Conservation (phyloP, 148 eudicot genomes). For the Fagopyrum esculentum region DNA sequence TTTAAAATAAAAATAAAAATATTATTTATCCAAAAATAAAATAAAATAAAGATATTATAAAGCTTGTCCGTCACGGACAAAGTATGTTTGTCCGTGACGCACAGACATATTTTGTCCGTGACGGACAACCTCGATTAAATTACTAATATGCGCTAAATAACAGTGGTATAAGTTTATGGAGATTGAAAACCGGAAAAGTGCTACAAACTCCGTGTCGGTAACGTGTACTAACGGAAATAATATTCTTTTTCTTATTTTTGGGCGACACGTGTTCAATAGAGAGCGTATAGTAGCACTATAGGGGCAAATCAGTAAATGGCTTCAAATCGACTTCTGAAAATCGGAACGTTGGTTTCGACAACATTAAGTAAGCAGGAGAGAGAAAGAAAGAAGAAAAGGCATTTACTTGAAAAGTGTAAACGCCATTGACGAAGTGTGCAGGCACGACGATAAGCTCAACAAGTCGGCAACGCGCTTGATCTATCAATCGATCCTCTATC, state of each 20-base stretch:
- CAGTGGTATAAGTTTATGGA: no score
- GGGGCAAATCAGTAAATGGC: not conserved
- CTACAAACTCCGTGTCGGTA: not conserved
- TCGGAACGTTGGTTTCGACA: not conserved
- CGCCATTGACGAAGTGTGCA: conserved; percentile 1
- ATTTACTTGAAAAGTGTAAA: not conserved
- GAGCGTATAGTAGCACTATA: not conserved
- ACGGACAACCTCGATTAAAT: no score
- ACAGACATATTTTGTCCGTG: no score
- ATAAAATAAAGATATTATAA: no score
- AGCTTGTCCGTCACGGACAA: no score
- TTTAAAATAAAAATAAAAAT: no score
- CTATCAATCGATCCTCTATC: not conserved
- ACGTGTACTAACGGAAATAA: not conserved
- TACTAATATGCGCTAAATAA: no score
- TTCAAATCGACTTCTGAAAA: not conserved
- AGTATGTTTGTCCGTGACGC: no score
- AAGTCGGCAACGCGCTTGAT: conserved; percentile 7
- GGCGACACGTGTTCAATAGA: not conserved
- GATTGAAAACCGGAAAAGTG: no score
- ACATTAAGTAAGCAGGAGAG: not conserved
- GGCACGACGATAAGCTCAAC: conserved; percentile 12
- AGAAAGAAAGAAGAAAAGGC: not conserved
- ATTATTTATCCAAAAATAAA: no score
- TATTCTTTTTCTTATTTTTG: not conserved